Evolutionary conservation across 2,329 filamentous ascomycete genomes (phyloP).

Genomic region (Endothia cerciana): DNA sequence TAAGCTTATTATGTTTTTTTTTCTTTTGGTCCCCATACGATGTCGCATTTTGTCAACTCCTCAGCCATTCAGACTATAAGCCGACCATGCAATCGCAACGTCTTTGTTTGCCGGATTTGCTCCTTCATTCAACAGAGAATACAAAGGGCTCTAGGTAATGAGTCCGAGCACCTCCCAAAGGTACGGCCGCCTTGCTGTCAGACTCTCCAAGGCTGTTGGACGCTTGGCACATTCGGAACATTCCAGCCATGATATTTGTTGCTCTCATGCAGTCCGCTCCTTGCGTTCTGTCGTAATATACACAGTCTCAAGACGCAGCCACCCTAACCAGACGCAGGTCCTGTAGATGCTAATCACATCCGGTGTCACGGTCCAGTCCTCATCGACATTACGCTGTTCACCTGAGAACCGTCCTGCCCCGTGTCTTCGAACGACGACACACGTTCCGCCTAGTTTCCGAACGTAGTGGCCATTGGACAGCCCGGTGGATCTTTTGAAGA

Average conservation of each 20-base stretch:
- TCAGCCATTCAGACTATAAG: too few species aligned
- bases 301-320: background rate
- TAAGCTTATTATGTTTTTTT: conserved; percentile 7
- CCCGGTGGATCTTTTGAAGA: too few species aligned
- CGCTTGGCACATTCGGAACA: background rate
- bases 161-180: background rate
- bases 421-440: background rate
- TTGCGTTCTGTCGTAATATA: background rate
- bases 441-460: too few species aligned
- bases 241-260: background rate
- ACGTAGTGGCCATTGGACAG: too few species aligned
- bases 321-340: background rate
- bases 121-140: too few species aligned
- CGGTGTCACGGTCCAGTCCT: background rate
- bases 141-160: too few species aligned
- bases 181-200: background rate
- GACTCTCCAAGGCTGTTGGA: too few species aligned
- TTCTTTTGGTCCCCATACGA: background rate
- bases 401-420: background rate
- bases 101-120: too few species aligned
- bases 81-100: too few species aligned
- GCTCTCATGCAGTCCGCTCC: background rate
- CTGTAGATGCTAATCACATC: background rate
- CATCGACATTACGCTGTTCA: background rate
- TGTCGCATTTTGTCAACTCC: background rate